Percentiles rank a stretch among this genome's conserved stretches.
Conservation (phyloP, 1,139 yeast species). For the Torulaspora globosa region DNA sequence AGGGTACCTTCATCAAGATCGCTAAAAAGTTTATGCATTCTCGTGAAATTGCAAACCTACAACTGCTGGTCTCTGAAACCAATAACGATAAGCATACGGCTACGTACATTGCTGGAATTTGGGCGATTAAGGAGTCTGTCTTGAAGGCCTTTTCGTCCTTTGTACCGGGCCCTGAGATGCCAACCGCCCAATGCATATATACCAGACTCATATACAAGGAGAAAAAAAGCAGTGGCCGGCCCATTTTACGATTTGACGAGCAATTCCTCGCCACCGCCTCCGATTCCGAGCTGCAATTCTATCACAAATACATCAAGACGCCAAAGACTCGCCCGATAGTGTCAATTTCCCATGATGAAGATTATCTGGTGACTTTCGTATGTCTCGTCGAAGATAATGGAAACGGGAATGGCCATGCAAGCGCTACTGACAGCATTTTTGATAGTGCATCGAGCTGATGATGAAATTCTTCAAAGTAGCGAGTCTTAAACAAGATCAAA, state of each 20-base stretch:
- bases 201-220: slow-evolving; percentile 27
- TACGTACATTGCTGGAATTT: slow-evolving; percentile 31
- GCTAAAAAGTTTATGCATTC: slow-evolving; percentile 33
- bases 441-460: background rate
- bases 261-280: slow-evolving; percentile 4
- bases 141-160: slow-evolving; percentile 25
- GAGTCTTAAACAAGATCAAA: background rate
- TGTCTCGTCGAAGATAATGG: slow-evolving; percentile 3
- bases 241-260: slow-evolving; percentile 20
- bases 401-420: background rate
- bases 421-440: no score
- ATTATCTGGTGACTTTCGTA: slow-evolving; percentile 26
- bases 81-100: background rate
- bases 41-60: slow-evolving; percentile 12
- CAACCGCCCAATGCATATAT: slow-evolving; percentile 33
- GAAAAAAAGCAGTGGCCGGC: slow-evolving; percentile 20
- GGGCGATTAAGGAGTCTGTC: slow-evolving; percentile 35
- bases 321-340: slow-evolving; percentile 16
- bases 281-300: slow-evolving; percentile 14
- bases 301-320: slow-evolving; percentile 14
- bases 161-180: slow-evolving; percentile 17
- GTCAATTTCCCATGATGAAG: slow-evolving; percentile 34
- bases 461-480: background rate
- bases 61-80: background rate
- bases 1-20: slow-evolving; percentile 14